Evolutionary conservation across 345 rosid genomes (phyloP).

Genomic region (Physaria fendleri): DNA sequence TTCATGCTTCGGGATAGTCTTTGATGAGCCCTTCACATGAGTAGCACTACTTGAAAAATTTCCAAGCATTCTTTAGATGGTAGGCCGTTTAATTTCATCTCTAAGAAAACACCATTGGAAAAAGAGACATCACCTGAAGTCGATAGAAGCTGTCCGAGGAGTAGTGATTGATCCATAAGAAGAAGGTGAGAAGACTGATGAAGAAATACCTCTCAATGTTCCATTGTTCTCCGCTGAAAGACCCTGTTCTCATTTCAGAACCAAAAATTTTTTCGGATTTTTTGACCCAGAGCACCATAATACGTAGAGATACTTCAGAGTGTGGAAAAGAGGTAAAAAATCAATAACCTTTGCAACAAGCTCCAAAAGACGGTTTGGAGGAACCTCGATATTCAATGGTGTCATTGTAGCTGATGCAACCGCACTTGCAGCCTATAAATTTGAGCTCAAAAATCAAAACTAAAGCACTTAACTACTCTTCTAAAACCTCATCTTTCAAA

Average conservation of each 20-base stretch:
- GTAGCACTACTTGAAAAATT: constrained; percentile 38
- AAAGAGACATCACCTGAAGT: constrained; percentile 46
- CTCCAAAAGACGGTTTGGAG: constrained; percentile 68
- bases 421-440: constrained; percentile 57
- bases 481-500: constrained; percentile 42
- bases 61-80: not conserved
- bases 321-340: not conserved
- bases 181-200: constrained; percentile 36
- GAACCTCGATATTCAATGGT: constrained; percentile 56
- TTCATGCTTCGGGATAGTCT: constrained; percentile 43
- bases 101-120: not conserved
- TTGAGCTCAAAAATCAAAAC: not conserved
- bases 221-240: constrained; percentile 78
- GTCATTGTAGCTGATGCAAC: constrained; percentile 87
- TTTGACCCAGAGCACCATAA: not conserved
- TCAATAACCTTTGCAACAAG: constrained; percentile 67
- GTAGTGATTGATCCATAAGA: constrained; percentile 46
- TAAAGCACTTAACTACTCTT: constrained; percentile 12
- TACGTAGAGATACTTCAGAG: not conserved
- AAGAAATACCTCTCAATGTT: constrained; percentile 42
- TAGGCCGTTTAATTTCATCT: not conserved
- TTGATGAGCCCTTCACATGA: constrained; percentile 54
- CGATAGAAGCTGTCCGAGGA: constrained; percentile 47
- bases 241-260: constrained; percentile 60
- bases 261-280: constrained; percentile 1